Conservation (phyloP, 257 asterid species). For the Fraxinus excelsior region DNA sequence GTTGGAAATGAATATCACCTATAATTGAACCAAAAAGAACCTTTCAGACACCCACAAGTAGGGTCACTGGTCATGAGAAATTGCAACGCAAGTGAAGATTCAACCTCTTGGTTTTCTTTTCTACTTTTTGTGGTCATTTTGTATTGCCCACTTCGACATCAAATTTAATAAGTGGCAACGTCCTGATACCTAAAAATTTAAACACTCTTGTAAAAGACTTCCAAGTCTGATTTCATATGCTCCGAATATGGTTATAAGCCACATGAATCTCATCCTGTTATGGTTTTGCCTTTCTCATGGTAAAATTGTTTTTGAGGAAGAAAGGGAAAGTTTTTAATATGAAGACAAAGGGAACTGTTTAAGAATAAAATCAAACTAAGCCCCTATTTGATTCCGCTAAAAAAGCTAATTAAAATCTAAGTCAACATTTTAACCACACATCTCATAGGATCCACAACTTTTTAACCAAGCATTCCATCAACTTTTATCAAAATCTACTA, state of each 20-base stretch:
- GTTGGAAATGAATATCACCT: not conserved
- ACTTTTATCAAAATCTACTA: too few species aligned
- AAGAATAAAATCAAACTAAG: conserved; percentile 4
- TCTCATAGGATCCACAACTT: too few species aligned
- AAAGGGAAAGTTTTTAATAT: not conserved
- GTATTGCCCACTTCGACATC: not conserved
- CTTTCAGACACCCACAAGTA: not conserved
- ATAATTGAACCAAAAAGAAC: not conserved
- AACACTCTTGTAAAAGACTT: not conserved
- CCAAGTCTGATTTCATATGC: not conserved
- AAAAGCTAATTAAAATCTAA: too few species aligned
- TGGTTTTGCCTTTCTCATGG: not conserved
- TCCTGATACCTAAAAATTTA: not conserved
- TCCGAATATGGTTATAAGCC: not conserved
- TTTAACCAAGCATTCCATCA: too few species aligned
- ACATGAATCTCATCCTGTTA: conserved; percentile 11
- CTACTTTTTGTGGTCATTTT: not conserved
- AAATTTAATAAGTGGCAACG: not conserved
- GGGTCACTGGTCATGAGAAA: not conserved
- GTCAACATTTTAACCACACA: too few species aligned
- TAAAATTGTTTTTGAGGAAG: not conserved
- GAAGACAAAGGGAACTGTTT: conserved; percentile 11
- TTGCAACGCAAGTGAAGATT: not conserved
- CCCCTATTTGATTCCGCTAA: too few species aligned
- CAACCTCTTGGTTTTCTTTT: not conserved